Conservation (phyloP, 148 eudicot genomes). For the Fagopyrum esculentum region DNA sequence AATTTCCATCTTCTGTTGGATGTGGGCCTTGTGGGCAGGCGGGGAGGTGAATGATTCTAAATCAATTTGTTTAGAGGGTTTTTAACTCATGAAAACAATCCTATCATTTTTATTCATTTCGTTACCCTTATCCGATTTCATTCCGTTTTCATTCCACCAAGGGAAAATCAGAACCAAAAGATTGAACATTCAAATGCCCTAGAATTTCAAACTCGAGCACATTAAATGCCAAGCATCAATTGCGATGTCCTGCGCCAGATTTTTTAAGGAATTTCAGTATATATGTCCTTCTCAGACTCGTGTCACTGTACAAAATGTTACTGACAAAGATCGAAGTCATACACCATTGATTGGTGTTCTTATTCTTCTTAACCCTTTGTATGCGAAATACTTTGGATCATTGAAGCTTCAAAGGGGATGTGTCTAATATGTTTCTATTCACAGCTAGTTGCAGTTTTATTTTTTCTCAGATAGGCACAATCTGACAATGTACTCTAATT, state of each 20-base stretch:
- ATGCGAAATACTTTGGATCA: not conserved
- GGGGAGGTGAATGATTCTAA: not conserved
- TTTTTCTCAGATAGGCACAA: not conserved
- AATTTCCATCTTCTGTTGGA: not conserved
- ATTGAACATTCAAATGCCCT: not conserved
- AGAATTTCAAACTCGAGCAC: not conserved
- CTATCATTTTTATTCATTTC: too few species aligned
- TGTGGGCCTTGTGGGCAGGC: not conserved
- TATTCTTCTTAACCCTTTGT: too few species aligned
- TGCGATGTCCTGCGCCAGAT: conserved; percentile 1
- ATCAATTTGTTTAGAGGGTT: too few species aligned
- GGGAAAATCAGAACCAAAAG: too few species aligned
- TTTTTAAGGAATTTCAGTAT: not conserved
- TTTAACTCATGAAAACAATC: too few species aligned
- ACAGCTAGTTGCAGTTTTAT: not conserved
- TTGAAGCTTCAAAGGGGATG: not conserved
- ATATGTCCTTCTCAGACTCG: not conserved
- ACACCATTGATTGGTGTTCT: not conserved
- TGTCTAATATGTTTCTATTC: not conserved
- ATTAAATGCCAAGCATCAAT: conserved; percentile 1
- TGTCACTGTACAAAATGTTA: not conserved
- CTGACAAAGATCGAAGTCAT: not conserved
- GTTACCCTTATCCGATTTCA: too few species aligned
- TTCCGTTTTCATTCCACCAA: too few species aligned
- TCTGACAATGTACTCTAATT: not conserved